Base-by-base conservation (phyloP, 1,284 basidiomycete genomes). In the Rhizopogon hawkerae region DNA sequence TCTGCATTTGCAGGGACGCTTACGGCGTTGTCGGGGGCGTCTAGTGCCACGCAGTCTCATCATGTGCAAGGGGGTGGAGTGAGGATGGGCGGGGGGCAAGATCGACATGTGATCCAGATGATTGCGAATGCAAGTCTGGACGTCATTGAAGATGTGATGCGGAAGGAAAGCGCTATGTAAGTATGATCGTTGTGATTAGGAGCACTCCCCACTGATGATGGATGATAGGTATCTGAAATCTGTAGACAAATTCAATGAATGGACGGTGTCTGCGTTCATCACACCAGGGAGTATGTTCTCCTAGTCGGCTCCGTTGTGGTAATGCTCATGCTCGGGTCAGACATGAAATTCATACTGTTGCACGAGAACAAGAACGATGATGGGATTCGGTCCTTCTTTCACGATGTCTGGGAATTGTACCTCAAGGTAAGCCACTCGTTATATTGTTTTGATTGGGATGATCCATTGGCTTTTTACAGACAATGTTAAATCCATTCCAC, bases 341-440 rank as follows among this genome's bases (percentile, higher is more conserved):
- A 92, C 63, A 89, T 86, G 70, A 95, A 95, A 69, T 87, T 97
- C 63, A 74, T 97, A 48, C 70, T 97, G 53, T 70, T 97, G 51
- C 94, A 96, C 68, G 93, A 97, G 67, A 76, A 78, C 14, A 94
- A 91, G 76, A 96, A 95, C 70, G 94, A 97, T 69, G 94, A 97
- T 47, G 92, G 92, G 5, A 95, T 97, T 66, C 79, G 84, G 53
- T 66, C 77, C 47, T 97, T 97, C 74, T 89, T 97, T 61, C 80
- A 81, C 60, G 93, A 96, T 21, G 83, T 93, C 24, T 97, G 94
- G 93, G 94, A 97, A 74, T 63, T 87, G 58, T 96, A 94, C 69
- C 80, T 94, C 38, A 96, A 96, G 83, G 92, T 92, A 59, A 57
- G 78, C 4, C 8, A 7, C 14, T 24, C 36, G 14, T 24, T 5